A percentile compares a stretch with the other conserved stretches of the same genome.
These are phyloP conservation scores for Talaromyces nanjingensis DNA, from an alignment of 495 filamentous ascomycete genomes.

Conservation along the genomic window DNA sequence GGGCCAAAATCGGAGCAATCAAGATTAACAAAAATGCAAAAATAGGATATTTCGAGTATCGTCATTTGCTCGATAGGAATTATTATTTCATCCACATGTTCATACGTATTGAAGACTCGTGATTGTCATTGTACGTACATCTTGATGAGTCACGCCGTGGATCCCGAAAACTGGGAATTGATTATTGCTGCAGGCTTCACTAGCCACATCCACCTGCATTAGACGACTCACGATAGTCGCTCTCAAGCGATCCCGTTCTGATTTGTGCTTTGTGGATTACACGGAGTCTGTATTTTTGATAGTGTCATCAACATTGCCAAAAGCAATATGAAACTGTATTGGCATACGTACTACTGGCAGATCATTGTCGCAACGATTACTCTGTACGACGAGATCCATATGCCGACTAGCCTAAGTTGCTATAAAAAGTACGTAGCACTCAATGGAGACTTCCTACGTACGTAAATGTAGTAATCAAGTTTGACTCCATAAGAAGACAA, in stretches of 20 bases:
- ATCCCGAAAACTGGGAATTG: constrained; percentile 7
- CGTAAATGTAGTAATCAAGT: background rate
- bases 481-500: background rate
- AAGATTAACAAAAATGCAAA: background rate
- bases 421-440: background rate
- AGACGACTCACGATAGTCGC: background rate
- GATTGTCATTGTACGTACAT: background rate
- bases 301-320: background rate
- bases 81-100: background rate
- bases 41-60: background rate
- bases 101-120: background rate
- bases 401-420: background rate
- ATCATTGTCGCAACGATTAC: background rate
- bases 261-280: background rate
- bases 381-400: background rate
- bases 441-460: background rate
- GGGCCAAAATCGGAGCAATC: constrained; percentile 2
- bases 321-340: background rate
- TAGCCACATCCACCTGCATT: constrained; percentile 6
- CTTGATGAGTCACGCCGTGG: constrained; percentile 1
- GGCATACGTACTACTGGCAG: background rate
- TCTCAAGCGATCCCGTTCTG: background rate
- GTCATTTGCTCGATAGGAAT: background rate
- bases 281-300: background rate
- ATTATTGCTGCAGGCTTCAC: background rate